Evolutionary conservation across 1,139 yeast genomes (phyloP), one percentile per base, ranked within the genome.

Genomic region (Debaryomycetaceae sp.): DNA sequence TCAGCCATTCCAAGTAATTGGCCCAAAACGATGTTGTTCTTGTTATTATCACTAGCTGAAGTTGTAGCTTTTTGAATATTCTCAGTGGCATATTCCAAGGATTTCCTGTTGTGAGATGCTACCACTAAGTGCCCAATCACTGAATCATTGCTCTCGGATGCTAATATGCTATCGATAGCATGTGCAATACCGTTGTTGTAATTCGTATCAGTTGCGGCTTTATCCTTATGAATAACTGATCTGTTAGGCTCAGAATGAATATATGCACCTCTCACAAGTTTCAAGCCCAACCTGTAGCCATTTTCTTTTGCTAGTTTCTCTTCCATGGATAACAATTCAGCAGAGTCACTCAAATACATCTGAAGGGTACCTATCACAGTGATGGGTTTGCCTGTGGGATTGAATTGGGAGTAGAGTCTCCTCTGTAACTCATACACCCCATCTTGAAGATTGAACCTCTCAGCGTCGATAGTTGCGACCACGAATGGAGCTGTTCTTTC

Each of bases 1-100:
- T 93, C 98, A 45, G 96, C 95, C 98, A 93, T 93, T 38, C 99
- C 99, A 60, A 91, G 73, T 54, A 93, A 78, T 70, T 91, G 98
- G 38, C 95, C 98, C 58, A 91, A 75, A 6, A 87, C 91, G 39
- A 91, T 85, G 55, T 88, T 85, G 45, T 80, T 71, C 56, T 73
- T 78, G 55, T 76, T 76, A 39, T 62, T 58, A 44, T 71, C 68
- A 4, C 53, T 51, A 5, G 51, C 50, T 24, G 54, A 56, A 30
- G 46, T 45, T 20, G 45, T 53, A 37, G 55, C 53, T 45, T 58
- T 59, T 48, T 59, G 55, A 38, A 87, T 67, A 49, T 81, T 69
- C 46, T 78, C 72, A 38, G 91, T 82, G 9, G 90, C 93, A 56
- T 81, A 72, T 56, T 80, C 71, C 61, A 88, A 83, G n/a, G 97